These are phyloP conservation scores for Cryptococcus jaspeensis DNA, from an alignment of 1,284 basidiomycete species.

Conservation along the genomic window DNA sequence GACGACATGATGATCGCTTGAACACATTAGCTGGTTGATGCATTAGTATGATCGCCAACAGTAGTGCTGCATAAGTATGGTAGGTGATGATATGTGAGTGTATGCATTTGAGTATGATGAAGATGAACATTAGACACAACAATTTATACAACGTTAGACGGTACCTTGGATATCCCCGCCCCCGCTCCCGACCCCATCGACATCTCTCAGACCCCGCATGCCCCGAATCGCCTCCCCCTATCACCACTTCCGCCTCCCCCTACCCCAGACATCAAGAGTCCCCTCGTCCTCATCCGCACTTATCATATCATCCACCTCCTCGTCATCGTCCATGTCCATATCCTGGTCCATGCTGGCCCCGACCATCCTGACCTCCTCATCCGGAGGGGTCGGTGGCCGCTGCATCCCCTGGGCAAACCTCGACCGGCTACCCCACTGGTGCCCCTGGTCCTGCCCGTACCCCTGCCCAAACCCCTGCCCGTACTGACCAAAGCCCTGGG, in stretches of 20 bases:
- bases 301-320: constrained; percentile 7
- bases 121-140: too few species aligned
- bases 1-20: too few species aligned
- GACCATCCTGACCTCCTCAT: constrained; percentile 12
- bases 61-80: too few species aligned
- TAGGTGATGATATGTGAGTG: too few species aligned
- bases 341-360: constrained; percentile 7
- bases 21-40: too few species aligned
- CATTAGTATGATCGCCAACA: too few species aligned
- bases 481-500: not conserved
- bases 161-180: too few species aligned
- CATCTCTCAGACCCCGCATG: not conserved
- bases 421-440: constrained; percentile 1
- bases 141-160: too few species aligned
- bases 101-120: too few species aligned
- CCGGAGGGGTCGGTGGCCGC: constrained; percentile 2
- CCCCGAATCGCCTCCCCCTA: not conserved
- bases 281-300: not conserved
- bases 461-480: not conserved
- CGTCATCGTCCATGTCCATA: constrained; percentile 11
- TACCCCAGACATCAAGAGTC: constrained; percentile 5
- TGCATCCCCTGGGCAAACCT: not conserved
- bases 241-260: constrained; percentile 13
- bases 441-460: constrained; percentile 7
- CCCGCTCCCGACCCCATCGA: too few species aligned